Base-by-base conservation (phyloP, 768 basidiomycete genomes). In the Lyophyllum shimeji region DNA sequence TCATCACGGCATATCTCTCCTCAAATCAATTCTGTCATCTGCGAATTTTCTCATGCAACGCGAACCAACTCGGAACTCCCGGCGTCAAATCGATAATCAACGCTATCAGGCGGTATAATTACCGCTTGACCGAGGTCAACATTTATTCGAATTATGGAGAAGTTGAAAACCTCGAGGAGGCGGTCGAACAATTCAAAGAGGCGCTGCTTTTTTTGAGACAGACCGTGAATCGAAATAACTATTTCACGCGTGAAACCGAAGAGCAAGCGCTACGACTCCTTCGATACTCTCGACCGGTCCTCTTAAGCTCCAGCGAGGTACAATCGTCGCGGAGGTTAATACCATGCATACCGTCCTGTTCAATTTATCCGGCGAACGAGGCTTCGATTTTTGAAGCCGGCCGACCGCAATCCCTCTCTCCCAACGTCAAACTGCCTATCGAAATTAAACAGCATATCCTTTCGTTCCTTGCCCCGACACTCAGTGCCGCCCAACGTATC, bases 401-500 rank as follows among this genome's bases (percentile, higher is more conserved):
- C 50, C 47, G 9, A 6, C 53, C 33, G n/a, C 46, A 25, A 23
- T 25, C 29, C 6, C 0, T 43, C 49, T 74, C 74, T 57, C 66
- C 72, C 7, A 78, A 82, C 62, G 55, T 46, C 29, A 49, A 64
- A 24, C 68, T 89, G 12, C 87, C 87, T 2, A 67, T 66, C 8
- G 87, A 89, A 65, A 69, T 89, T 7, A 79, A 81, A 53, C 76
- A 82, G 11, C 65, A 83, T 64, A 79, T 85, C 34, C 74, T 88
- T 31, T 79, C 82, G 12, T 79, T 81, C 61, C 67, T 86, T 20
- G 81, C 84, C 3, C 85, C 85, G 15, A 72, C 67, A 0, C 76
- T 89, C 48, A 86, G 86, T 17, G 64, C 76, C 18, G 67, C 71
- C 1, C 87, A 89, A 61, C 78, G 79, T 20, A 71, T 79, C 59